Evolutionary conservation across 768 basidiomycete genomes (phyloP), one percentile per base, ranked within the genome.

Genomic region (Tylopilus plumbeoviolaceoides): DNA sequence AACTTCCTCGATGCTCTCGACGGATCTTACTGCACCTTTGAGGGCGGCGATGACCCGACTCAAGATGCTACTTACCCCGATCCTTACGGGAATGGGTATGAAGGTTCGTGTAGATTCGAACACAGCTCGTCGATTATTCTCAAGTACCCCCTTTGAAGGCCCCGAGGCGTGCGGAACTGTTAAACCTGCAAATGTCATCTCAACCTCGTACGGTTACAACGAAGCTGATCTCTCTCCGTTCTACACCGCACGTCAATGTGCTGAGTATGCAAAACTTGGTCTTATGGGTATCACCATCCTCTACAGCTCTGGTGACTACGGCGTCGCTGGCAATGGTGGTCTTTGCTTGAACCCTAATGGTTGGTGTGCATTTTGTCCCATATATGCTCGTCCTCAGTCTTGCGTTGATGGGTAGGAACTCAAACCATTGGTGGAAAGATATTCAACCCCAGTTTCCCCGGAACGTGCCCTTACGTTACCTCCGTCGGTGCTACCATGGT

Each of bases 241-340:
- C 46, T 78, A 76, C 47, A 63, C 73, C 11, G 54, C 57, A 18
- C 67, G 77, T 27, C 77, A 78, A 57, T 78, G 77, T 47, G 57
- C 61, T 20, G 78, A 79, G 60, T 79, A 78, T 54, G 78, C 65
- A 10, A 79, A 79, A 49, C 68, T 75, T 7, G 72, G 72, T 11
- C 54, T 73, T 5, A 61, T 69, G 67, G 72, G 72, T 17, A 36
- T 71, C 25, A 72, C 72, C 4, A 38, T 75, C 38, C 28, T 73
- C n/a, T 73, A 57, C 43, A 31, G 28, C 18, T 44, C 30, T 8
- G 41, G 41, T 42, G 41, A 42, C 25, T 6, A 17, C 8, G 41
- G 41, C 3, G 43, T 44, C n/a, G 43, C 27, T 28, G 43, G 43
- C 43, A n/a, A 47, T 2, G 21, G 20, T 17, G 8, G 10, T 20